Percentiles rank a stretch among this genome's conserved stretches.
These are phyloP conservation scores for Yamadazyma paraphyllophila DNA, from an alignment of 805 yeast genomes.

Conservation along the genomic window DNA sequence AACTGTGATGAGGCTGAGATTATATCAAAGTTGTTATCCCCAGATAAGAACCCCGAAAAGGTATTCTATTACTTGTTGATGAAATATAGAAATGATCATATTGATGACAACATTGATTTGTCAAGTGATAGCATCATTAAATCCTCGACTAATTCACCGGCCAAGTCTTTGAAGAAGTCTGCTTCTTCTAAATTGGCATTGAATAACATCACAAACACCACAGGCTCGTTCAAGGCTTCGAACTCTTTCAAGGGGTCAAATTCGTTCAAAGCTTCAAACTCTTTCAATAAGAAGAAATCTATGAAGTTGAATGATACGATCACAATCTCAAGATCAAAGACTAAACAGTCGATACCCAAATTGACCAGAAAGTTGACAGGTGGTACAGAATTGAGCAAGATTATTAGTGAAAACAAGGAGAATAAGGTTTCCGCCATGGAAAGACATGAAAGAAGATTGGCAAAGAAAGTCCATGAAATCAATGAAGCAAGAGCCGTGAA, in stretches of 20 bases:
- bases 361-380: constrained; percentile 12
- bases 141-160: constrained; percentile 22
- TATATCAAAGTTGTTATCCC: constrained; percentile 49
- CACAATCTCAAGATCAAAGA: constrained; percentile 23
- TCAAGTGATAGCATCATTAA: constrained; percentile 27
- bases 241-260: constrained; percentile 28
- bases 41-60: constrained; percentile 65
- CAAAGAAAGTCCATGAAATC: constrained; percentile 18
- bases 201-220: constrained; percentile 30
- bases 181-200: constrained; percentile 18
- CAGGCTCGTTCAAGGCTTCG: constrained; percentile 32
- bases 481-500: constrained; percentile 22
- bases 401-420: constrained; percentile 5
- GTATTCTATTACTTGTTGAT: constrained; percentile 72
- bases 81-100: constrained; percentile 72
- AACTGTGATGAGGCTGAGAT: constrained; percentile 62
- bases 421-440: constrained; percentile 8
- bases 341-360: constrained; percentile 13
- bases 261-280: constrained; percentile 37
- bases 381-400: constrained; percentile 5
- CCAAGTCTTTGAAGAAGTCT: constrained; percentile 18
- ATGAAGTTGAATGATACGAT: constrained; percentile 21
- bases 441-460: constrained; percentile 19
- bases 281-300: constrained; percentile 35
- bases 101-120: constrained; percentile 15